Evolutionary conservation across 177 flowering plant genomes (phyloP).

Genomic region (Tripterygium wilfordii): DNA sequence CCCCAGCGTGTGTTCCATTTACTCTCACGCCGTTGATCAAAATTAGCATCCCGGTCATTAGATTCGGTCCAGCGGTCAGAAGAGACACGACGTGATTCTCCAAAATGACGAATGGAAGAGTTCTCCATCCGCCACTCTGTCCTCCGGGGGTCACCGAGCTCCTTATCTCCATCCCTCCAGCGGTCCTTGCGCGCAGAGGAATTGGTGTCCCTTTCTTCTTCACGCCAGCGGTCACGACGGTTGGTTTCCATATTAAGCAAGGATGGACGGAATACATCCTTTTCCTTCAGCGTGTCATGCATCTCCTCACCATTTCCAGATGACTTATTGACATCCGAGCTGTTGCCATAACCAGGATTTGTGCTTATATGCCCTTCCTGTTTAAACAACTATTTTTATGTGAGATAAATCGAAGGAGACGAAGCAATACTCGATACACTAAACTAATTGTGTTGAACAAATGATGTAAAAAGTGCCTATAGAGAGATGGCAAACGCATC

Average conservation of each 20-base stretch:
- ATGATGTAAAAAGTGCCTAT: neutral
- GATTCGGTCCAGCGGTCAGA: conserved; percentile 73
- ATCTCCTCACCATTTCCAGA: conserved; percentile 48
- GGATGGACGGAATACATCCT: conserved; percentile 77
- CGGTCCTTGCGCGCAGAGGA: conserved; percentile 67
- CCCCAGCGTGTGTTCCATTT: conserved; percentile 99
- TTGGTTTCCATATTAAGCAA: conserved; percentile 61
- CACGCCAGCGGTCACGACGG: conserved; percentile 94
- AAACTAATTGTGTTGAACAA: too few relatives aligned
- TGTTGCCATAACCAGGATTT: conserved; percentile 31
- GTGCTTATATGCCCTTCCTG: conserved; percentile 60
- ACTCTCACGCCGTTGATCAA: conserved; percentile 84
- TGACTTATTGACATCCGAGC: conserved; percentile 31
- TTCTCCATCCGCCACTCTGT: conserved; percentile 64
- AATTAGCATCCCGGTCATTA: conserved; percentile 49
- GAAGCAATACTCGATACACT: neutral
- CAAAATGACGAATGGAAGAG: conserved; percentile 45
- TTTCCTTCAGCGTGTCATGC: conserved; percentile 57
- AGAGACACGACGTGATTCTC: conserved; percentile 62
- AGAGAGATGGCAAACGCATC: too few relatives aligned
- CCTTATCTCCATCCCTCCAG: conserved; percentile 84
- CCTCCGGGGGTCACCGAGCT: conserved; percentile 55
- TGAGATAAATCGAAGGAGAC: neutral
- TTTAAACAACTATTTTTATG: neutral
- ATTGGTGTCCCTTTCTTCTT: conserved; percentile 92